Base-by-base conservation (phyloP, 805 yeast genomes). In the Kregervanrija fluxuum region DNA sequence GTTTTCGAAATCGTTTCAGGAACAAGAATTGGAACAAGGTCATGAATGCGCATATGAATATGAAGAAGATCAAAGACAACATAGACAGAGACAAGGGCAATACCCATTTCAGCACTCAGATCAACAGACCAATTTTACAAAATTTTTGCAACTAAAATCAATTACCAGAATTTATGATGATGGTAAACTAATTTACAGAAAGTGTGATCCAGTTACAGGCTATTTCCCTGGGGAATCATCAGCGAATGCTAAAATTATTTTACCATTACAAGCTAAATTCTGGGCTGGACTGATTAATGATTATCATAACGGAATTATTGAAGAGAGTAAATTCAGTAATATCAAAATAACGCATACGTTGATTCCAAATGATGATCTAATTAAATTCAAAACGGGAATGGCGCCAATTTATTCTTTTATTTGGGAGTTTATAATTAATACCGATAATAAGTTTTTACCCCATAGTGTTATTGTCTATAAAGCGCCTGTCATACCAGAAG, bases 211-310 rank as follows among this genome's bases (percentile, higher is more conserved):
- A 5, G 47, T 61, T 5, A 56, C 62, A 2, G 68, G 62, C 0
- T 52, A 52, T 30, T 43, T 59, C 31, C 43, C 54, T 4, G 48
- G 56, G 1, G 56, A 54, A 16, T 43, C 50, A 15, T 16, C 50
- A 4, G 48, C 47, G 17, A 17, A 33, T 12, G 48, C 59, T 13
- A 56, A 54, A 32, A 44, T 63, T 13, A 58, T 55, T 40, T 47
- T 64, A 15, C 66, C 68, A 1, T 46, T 64, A 32, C 59, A 57
- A 44, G 54, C 66, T 2, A 59, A 59, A 35, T 51, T 59, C 33
- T 64, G 67, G 67, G 53, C 65, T 2, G 51, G 60, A 6, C 43
- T 61, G 22, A 48, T 62, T 10, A 62, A 59, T 42, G 64, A 59
- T 38, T 57, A 52, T 41, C 51, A 59, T 15, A 63, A 63, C 47